Evolutionary conservation across 768 basidiomycete genomes (phyloP).

Genomic region (Gloeophyllum trabeum): DNA sequence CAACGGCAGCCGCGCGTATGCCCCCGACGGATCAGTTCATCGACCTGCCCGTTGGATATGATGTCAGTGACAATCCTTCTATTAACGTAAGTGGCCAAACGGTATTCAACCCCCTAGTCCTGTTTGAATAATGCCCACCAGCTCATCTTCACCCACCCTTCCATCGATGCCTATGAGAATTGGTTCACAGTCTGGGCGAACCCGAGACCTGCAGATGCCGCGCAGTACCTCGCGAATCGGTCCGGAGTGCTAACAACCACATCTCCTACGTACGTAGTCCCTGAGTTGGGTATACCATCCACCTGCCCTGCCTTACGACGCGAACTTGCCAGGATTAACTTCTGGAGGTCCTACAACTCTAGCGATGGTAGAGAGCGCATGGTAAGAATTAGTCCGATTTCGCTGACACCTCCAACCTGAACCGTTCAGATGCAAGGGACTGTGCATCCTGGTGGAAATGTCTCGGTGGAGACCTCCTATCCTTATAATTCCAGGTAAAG

Average conservation of each 20-base stretch:
- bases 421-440: slow-evolving; percentile 44
- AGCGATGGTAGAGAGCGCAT: slow-evolving; percentile 20
- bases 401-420: background rate
- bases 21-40: slow-evolving; percentile 41
- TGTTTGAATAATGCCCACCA: slow-evolving; percentile 9
- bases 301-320: background rate
- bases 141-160: slow-evolving; percentile 55
- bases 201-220: slow-evolving; percentile 43
- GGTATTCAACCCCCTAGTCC: background rate
- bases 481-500: slow-evolving; percentile 36
- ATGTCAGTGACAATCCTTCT: slow-evolving; percentile 51
- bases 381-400: no score
- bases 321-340: slow-evolving; percentile 50
- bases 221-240: slow-evolving; percentile 37
- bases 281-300: background rate
- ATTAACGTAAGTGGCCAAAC: slow-evolving; percentile 39
- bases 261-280: slow-evolving; percentile 31
- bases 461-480: slow-evolving; percentile 33
- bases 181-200: slow-evolving; percentile 46
- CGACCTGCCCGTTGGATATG: slow-evolving; percentile 46
- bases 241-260: slow-evolving; percentile 47
- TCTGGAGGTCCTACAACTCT: slow-evolving; percentile 44
- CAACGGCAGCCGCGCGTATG: slow-evolving; percentile 32
- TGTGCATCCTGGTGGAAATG: slow-evolving; percentile 48
- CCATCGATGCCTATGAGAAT: slow-evolving; percentile 54